Evolutionary conservation across 139 green algal genomes (phyloP), one percentile per base, ranked within the genome.

Genomic region (Micractinium sp.): DNA sequence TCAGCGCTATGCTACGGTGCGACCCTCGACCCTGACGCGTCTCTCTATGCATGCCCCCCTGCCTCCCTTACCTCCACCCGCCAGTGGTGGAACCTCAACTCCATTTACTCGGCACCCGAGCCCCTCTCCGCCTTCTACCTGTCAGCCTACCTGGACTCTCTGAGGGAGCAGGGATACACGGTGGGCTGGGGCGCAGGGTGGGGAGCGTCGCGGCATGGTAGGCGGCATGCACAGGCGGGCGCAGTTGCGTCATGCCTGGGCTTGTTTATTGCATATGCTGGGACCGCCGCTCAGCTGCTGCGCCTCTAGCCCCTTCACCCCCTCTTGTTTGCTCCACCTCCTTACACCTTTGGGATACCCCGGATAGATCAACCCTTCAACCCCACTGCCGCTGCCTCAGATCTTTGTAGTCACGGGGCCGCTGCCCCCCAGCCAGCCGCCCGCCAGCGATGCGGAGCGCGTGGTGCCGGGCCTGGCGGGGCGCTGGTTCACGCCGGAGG

Each of bases 51-150:
- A 25, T 5, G 20, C 63, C 63, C 18, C 63, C 20, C 63, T 27
- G 12, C 63, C 63, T 27, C 63, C 27, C 73, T 79, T 36, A 12
- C 73, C 14, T 2, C n/a, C 73, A 1, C 73, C 13, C 47, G 9
- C n/a, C 66, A 93, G 56, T 97, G 92, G 94, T 99, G 93, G 92
- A 97, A 99, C 91, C 97, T 87, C 15, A 87, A 87, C 83, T 67
- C 88, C 56, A 87, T 98, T 36, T 95, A 95, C 77, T 90, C 96
- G 7, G 94, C 96, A 0, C 96, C 95, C 0, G 93, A 97, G 91
- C 89, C 90, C 0, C 92, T 98, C 69, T 94, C 92, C 7, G 66
- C 87, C 22, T 97, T 98, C 88, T 98, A 98, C 94, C 90, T 98
- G 0, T 76, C 87, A 3, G 93, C 95, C 56, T 98, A 95, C 90